Base-by-base conservation (phyloP, 305 asterid species). In the Fraxinus paxiana region DNA sequence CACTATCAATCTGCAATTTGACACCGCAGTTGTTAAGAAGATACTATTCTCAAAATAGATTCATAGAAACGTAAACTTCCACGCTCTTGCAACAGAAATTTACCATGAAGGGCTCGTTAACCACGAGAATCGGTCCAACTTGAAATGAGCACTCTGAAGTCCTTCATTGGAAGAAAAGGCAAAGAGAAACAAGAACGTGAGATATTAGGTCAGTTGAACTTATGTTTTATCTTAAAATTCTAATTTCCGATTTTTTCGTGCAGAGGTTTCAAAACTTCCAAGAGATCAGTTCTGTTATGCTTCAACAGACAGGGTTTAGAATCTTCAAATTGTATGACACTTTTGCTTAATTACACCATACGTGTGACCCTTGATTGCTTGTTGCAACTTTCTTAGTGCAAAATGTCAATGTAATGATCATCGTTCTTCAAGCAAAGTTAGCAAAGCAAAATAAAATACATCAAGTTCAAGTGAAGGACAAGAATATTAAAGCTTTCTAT, bases 21-120 rank as follows among this genome's bases (percentile, higher is more conserved):
- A 31, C 77, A 24, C 24, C 31, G 33, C 34, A 43, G 24, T 8
- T 18, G 76, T 82, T 33, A 82, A 31, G 5, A 7, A 46, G 41
- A 26, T 12, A 41, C 22, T 41, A 3, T 31, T 65, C 31, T 15
- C 37, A 30, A 43, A 12, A 31, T 69, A 74, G 10, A 77, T 18
- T 30, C 24, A 33, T 10, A 28, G 17, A 78, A 79, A 73, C 37
- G n/a, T n/a, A 10, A 18, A 18, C 38, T 59, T 34, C 22, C 43
- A 22, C 10, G 77, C 37, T 59, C 30, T 54, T 76, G 77, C 17
- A 28, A 54, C 73, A 79, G 10, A 76, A 67, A 0, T 38, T 81
- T 88, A 96, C 98, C 92, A 94, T 92, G 83, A 96, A 96, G 76
- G 99, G 97, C 83, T 94, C 93, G 20, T 92, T 94, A 12, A 88